Base-by-base conservation (phyloP, 345 rosid genomes). In the Anacardium occidentale region DNA sequence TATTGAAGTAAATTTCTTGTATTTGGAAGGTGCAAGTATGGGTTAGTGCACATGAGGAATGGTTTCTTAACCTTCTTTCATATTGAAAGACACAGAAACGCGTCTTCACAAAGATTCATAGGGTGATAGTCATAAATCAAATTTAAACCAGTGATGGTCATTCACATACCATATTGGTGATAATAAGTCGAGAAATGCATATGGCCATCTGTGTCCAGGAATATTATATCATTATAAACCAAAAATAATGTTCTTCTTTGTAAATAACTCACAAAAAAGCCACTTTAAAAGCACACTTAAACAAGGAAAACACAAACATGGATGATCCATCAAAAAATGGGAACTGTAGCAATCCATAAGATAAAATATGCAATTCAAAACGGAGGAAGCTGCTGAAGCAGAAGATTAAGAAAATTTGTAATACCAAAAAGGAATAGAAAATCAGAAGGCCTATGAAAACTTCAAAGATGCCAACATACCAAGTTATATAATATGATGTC, bases 161-260 rank as follows among this genome's bases (percentile, higher is more conserved):
- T 29, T 22, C 40, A 63, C 84, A 44, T 88, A 95, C 99, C 99
- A 92, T 71, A 92, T 66, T n/a, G 97, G 44, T 29, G 90, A 80
- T 57, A 94, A 87, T 70, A 95, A 71, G 82, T 92, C 96, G 26
- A 92, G 92, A 80, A 95, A 91, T 34, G 91, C 87, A 82, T 95
- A 95, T 3, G 98, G 98, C 99, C 98, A 95, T 96, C 98, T 94
- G 75, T 42, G 68, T 60, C 71, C 79, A 63, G 64, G 68, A n/a
- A 64, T 15, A 70, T 25, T n/a, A n/a, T 53, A 29, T 69, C 50
- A 53, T 17, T 24, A 55, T 70, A 20, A 60, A 64, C 58, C 34
- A 55, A 63, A 78, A 50, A 37, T 56, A 57, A 62, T 62, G 4
- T 51, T 42, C 57, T 9, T n/a, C 9, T 22, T 9, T 14, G 53